phyloP scores from a whole-genome alignment of 2,329 filamentous ascomycete genomes.

The Colletotrichum tamarilloi region DNA sequence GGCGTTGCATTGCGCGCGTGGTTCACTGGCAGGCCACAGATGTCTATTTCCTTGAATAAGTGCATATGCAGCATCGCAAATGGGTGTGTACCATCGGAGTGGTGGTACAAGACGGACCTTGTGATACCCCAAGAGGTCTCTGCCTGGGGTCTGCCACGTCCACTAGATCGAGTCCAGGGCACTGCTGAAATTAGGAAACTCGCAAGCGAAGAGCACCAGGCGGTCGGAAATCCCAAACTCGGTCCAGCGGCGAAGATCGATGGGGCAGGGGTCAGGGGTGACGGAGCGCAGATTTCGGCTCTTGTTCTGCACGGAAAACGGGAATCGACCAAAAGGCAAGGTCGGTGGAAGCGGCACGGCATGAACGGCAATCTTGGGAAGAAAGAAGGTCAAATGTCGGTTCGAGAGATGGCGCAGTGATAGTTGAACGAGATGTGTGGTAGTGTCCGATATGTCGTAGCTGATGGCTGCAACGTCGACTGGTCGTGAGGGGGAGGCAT shows the following conservation, averaged over 20 bases:
- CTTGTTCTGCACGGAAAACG: slow-evolving; percentile 18
- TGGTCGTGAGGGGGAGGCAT: neutral
- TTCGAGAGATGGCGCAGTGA: neutral
- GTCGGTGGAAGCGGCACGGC: neutral
- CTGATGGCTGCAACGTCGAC: neutral
- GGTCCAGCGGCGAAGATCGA: slow-evolving; percentile 5
- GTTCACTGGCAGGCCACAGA: neutral
- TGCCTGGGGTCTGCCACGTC: neutral
- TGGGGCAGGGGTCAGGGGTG: slow-evolving; percentile 24
- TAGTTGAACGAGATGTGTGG: neutral
- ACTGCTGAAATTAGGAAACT: slow-evolving; percentile 9
- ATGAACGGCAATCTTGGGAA: neutral
- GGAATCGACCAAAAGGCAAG: neutral
- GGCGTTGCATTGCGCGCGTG: slow-evolving; percentile 15
- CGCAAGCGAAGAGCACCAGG: slow-evolving; percentile 13
- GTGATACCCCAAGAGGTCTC: slow-evolving; percentile 1
- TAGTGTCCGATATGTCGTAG: neutral
- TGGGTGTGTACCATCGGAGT: neutral
- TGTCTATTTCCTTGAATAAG: slow-evolving; percentile 11
- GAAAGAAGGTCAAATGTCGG: neutral
- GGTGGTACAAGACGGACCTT: neutral
- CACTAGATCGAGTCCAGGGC: slow-evolving; percentile 10
- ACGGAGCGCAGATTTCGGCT: slow-evolving; percentile 16
- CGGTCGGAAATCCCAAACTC: slow-evolving; percentile 21
- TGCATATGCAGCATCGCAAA: slow-evolving; percentile 5